Conservation (phyloP, 306 rosid species). For the Cucumis hystrix region DNA sequence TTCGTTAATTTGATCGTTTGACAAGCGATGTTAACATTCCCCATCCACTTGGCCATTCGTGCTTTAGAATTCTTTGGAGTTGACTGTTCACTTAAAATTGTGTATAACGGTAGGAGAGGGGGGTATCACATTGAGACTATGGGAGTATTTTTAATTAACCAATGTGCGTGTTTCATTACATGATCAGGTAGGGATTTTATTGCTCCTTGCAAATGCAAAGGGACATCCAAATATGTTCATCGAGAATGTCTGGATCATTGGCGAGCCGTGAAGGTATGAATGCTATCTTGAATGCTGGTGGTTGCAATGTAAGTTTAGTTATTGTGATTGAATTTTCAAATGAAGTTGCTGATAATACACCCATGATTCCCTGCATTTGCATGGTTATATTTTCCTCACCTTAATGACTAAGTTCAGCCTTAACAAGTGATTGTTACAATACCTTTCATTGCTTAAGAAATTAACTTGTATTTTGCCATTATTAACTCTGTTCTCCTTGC, state of each 20-base stretch:
- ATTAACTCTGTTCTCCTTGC: background rate
- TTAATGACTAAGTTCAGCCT: background rate
- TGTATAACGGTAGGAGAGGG: background rate
- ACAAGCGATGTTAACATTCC: background rate
- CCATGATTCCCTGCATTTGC: background rate
- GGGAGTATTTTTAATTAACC: constrained; percentile 9
- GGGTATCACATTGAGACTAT: background rate
- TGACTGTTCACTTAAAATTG: background rate
- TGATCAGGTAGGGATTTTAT: constrained; percentile 90
- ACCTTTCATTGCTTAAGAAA: background rate
- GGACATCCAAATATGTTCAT: constrained; percentile 91
- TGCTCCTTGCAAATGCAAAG: constrained; percentile 97
- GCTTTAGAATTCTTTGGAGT: background rate
- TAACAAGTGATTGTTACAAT: background rate
- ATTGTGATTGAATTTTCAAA: background rate
- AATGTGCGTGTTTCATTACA: background rate
- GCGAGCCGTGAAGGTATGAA: constrained; percentile 79
- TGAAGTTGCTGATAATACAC: background rate
- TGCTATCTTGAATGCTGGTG: background rate
- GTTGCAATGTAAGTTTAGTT: background rate
- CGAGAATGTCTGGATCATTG: constrained; percentile 97
- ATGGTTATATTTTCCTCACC: background rate
- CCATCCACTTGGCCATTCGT: background rate
- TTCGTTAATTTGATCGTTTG: background rate
- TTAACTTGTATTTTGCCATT: background rate